Evolutionary conservation across 352 stramenopile genomes (phyloP).

Genomic region (Phytopythium litorale): DNA sequence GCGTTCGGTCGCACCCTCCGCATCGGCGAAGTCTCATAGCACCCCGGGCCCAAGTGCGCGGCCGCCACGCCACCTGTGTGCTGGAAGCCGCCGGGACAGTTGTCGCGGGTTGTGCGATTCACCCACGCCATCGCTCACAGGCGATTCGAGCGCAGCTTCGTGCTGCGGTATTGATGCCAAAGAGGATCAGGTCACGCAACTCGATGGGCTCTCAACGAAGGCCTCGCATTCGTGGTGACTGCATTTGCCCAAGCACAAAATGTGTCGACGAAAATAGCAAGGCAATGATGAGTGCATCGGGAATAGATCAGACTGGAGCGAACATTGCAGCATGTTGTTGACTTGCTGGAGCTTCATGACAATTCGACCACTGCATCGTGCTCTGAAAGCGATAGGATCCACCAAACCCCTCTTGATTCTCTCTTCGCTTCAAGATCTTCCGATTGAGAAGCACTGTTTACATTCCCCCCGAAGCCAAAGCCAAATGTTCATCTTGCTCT

Average conservation of each 20-base stretch:
- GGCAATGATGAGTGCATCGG: too few relatives aligned
- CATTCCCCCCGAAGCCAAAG: too few relatives aligned
- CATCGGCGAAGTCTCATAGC: conserved; percentile 46
- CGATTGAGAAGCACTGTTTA: too few relatives aligned
- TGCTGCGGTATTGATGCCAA: neutral
- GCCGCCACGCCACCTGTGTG: conserved; percentile 17
- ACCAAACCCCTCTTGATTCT: too few relatives aligned
- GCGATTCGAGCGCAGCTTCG: neutral
- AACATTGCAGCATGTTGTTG: too few relatives aligned
- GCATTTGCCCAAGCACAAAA: neutral
- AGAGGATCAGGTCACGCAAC: neutral
- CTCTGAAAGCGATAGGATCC: too few relatives aligned
- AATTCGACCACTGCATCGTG: too few relatives aligned
- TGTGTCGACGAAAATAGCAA: too few relatives aligned
- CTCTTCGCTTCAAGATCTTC: too few relatives aligned
- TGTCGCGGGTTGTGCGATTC: conserved; percentile 58
- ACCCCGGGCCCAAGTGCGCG: conserved; percentile 45
- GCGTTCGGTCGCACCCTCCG: conserved; percentile 47
- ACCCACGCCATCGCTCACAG: conserved; percentile 58
- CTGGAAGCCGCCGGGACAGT: conserved; percentile 34
- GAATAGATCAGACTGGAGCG: too few relatives aligned
- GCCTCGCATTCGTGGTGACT: neutral
- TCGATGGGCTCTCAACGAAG: neutral
- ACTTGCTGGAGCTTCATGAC: too few relatives aligned
- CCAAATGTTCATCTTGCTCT: too few relatives aligned